Base-by-base conservation (phyloP, 2,329 filamentous ascomycete species). In the Diaporthe sp. region DNA sequence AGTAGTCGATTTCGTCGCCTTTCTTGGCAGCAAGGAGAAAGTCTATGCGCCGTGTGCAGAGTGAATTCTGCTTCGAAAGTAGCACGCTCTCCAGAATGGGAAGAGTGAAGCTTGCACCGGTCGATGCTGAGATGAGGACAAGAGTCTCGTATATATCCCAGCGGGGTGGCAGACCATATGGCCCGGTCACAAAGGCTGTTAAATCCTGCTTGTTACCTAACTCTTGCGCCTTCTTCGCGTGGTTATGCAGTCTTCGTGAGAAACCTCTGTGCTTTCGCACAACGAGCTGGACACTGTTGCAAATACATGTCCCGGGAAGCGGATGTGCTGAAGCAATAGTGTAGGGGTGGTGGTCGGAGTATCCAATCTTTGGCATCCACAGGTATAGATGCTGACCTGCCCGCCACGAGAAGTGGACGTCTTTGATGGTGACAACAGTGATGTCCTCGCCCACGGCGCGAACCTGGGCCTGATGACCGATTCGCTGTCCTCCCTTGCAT, bases 301-400 rank as follows among this genome's bases (percentile, higher is more conserved):
- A 91, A 55, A 87, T 86, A 76, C 89, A 90, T 1, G 86, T 86
- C 35, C 85, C 87, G 1, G 86, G 84, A 15, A 87, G 80, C 61
- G 84, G 85, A 78, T 89, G 87, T 1, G 89, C 87, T 25, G 86
- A 87, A n/a, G 90, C 89, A 54, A 92, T 89, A 6, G 90, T 92
- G 80, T 91, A 92, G 0, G 90, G 90, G 75, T 92, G 90, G 0
- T 88, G 86, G 77, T 92, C 90, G 7, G 90, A 79, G 1, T 85
- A 82, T 0, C 89, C 90, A 2, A 92, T 80, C 2, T 84, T 82
- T 8, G 90, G 90, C 67, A 91, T 81, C 89, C 90, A 91, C 12
- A 92, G 85, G 75, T 92, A 92, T 4, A 92, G 80, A 77, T 92
- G 89, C 78, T 92, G 90, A 17, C 90, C 90, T 0, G 89, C 83